These are phyloP conservation scores for Colletotrichum theobromicola DNA, from an alignment of 2,329 filamentous ascomycete genomes.

Conservation along the genomic window DNA sequence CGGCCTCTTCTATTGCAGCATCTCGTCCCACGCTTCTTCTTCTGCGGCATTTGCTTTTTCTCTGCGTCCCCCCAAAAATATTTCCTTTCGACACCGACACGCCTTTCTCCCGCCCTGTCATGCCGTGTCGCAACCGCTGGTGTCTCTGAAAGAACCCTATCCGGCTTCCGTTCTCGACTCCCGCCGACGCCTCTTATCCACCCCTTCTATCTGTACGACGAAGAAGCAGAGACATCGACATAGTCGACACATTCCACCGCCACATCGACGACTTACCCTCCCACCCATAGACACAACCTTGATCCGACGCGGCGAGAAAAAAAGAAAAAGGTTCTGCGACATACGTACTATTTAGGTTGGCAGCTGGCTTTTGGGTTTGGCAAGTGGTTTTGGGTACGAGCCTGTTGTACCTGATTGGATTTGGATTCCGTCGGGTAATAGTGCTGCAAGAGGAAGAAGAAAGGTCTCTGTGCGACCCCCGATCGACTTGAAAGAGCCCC, in stretches of 20 bases:
- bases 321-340: conserved; percentile 6
- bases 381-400: conserved; percentile 5
- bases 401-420: conserved; percentile 14
- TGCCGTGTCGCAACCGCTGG: conserved; percentile 6
- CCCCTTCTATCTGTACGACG: background rate
- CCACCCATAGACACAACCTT: background rate
- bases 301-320: background rate
- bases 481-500: background rate
- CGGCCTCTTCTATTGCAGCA: background rate
- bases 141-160: conserved; percentile 2
- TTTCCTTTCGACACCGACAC: conserved; percentile 2
- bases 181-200: background rate
- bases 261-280: background rate
- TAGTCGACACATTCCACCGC: conserved; percentile 4
- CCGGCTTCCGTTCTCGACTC: background rate
- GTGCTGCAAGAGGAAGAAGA: background rate
- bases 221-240: background rate
- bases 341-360: conserved; percentile 11
- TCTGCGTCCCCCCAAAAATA: conserved; percentile 1
- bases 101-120: conserved; percentile 6
- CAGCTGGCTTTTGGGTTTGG: conserved; percentile 9
- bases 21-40: conserved; percentile 3
- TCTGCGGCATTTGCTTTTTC: conserved; percentile 19
- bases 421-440: background rate
- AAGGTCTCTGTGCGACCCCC: background rate